These are phyloP conservation scores for Penicillium polonicum DNA, from an alignment of 2,329 filamentous ascomycete species.

Conservation along the genomic window DNA sequence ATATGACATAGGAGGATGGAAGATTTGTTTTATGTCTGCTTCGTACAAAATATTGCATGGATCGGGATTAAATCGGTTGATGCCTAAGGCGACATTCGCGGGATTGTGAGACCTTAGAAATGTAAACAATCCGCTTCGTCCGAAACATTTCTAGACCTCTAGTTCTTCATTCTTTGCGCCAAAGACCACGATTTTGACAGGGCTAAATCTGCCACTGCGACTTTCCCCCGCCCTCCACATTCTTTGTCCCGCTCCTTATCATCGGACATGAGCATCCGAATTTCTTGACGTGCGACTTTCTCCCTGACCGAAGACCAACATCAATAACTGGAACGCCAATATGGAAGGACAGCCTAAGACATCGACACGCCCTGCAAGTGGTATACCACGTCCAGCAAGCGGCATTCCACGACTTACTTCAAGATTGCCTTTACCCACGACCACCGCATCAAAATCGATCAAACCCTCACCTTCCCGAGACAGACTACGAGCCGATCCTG, in stretches of 20 bases:
- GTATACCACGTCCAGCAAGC: constrained; percentile 46
- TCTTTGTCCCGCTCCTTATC: constrained; percentile 1
- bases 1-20: background rate
- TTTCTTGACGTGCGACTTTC: constrained; percentile 2
- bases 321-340: constrained; percentile 6
- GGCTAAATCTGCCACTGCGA: background rate
- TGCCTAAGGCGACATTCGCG: constrained; percentile 9
- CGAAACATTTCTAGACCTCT: background rate
- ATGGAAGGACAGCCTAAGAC: constrained; percentile 39
- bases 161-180: background rate
- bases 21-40: background rate
- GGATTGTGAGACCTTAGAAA: constrained; percentile 12
- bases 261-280: constrained; percentile 8
- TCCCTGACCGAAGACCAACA: constrained; percentile 9
- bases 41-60: background rate
- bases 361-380: constrained; percentile 32
- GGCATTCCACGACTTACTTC: constrained; percentile 53
- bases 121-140: constrained; percentile 10
- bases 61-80: background rate
- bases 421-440: constrained; percentile 52
- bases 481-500: constrained; percentile 44
- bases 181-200: constrained; percentile 2
- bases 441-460: constrained; percentile 42
- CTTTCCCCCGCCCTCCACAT: background rate
- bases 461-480: constrained; percentile 51